Base-by-base conservation (phyloP, 1,139 yeast genomes). In the Yamadazyma buinensis region DNA sequence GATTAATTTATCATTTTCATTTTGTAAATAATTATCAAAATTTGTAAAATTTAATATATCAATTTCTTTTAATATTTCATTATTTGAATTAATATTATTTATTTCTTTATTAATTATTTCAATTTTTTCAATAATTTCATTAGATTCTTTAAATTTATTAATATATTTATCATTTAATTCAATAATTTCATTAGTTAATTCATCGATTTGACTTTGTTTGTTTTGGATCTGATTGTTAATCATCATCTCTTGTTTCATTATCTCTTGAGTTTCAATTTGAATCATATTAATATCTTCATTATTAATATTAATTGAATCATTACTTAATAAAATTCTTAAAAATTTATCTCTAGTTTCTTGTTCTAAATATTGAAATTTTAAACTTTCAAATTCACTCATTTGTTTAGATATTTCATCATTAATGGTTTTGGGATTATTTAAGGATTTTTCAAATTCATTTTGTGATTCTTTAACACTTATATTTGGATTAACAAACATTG, bases 311-410 rank as follows among this genome's bases (percentile, higher is more conserved):
- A 42, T 46, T 2, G 45, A 32, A 24, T 45, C 46, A 23, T 38
- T 41, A 29, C 43, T 41, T 12, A 46, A 34, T 15, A 46, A 33
- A 5, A 38, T 46, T 32, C 77, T 48, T 29, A 80, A 57, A 49
- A 80, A 80, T 55, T 75, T 69, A 41, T 80, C 84, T 44, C 83
- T 68, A 2, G 85, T 72, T 46, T 80, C 87, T 46, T 80, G 84
- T 48, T 81, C 88, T 32, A 80, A 54, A 49, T 78, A 80, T 31
- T 77, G 69, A 40, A 79, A 77, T 48, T 80, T 78, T 30, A 80
- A 57, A 35, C 77, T 65, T 14, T 71, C 65, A 42, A 73, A 72
- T 22, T 66, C 53, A 40, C 68, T 70, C 36, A 62, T 58, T 35
- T 63, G 61, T 35, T 52, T 48, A 19, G 49, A 46, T 14, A 64